Evolutionary conservation across 192 early-diverging fungal species (phyloP).

Genomic region (Pilaira anomala): DNA sequence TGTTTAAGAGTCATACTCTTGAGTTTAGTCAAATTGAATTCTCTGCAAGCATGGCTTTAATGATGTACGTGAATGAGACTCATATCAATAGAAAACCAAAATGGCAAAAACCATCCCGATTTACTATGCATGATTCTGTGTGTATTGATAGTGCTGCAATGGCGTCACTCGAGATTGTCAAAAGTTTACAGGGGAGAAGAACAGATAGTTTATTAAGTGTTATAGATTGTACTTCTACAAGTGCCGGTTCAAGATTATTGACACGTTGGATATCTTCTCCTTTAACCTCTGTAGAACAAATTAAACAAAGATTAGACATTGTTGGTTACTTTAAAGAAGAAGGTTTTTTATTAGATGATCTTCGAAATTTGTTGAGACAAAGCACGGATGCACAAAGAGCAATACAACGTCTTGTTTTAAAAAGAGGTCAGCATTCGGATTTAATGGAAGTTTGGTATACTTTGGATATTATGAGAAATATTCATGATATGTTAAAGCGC

Average conservation of each 20-base stretch:
- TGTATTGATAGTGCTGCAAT: slow-evolving; percentile 80
- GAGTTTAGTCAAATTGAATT: slow-evolving; percentile 12
- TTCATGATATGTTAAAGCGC: slow-evolving; percentile 31
- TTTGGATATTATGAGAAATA: slow-evolving; percentile 48
- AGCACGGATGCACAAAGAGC: slow-evolving; percentile 68
- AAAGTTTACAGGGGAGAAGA: slow-evolving; percentile 47
- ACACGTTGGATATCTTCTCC: slow-evolving; percentile 70
- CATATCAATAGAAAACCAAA: slow-evolving; percentile 61
- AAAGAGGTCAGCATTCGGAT: slow-evolving; percentile 60
- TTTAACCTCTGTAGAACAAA: slow-evolving; percentile 55
- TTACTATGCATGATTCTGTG: slow-evolving; percentile 56
- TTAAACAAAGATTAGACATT: slow-evolving; percentile 70
- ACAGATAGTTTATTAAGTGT: slow-evolving; percentile 64
- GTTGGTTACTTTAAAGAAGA: slow-evolving; percentile 67
- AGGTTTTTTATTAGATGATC: slow-evolving; percentile 50
- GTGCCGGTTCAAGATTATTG: slow-evolving; percentile 72
- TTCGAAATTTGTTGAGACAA: slow-evolving; percentile 46
- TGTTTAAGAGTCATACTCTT: not conserved
- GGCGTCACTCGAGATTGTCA: slow-evolving; percentile 72
- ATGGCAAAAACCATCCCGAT: slow-evolving; percentile 59
- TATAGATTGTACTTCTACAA: slow-evolving; percentile 78
- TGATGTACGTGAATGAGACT: slow-evolving; percentile 72
- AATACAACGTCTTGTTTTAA: slow-evolving; percentile 66
- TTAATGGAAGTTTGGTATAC: slow-evolving; percentile 58
- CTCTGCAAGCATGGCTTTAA: slow-evolving; percentile 49